Base-by-base conservation (phyloP, 306 rosid genomes). In the Prunus mongolica region DNA sequence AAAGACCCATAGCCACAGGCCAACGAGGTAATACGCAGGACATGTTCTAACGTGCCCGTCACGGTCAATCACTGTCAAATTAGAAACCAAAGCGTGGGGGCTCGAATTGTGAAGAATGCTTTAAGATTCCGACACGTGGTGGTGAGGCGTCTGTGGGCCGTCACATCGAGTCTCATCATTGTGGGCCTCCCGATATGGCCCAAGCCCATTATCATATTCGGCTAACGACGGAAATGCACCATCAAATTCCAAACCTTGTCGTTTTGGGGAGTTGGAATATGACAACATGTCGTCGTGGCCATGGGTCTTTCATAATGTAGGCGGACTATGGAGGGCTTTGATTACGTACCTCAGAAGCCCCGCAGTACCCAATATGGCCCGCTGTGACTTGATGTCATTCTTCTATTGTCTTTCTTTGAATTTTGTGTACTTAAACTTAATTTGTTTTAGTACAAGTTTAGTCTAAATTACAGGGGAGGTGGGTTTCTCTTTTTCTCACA, bases 401-500 rank as follows among this genome's bases (percentile, higher is more conserved):
- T 38, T 38, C 9, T 6, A 1, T 7, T 7, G 44, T 1, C 44
- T 7, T 38, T 38, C 8, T 34, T 34, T 34, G 41, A 6, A 34
- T 34, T 34, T 34, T 6, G 8, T 1, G 41, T 2, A 34, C 41
- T 34, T 34, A 1, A 34, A 32, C 38, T 32, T 32, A 32, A 32
- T 32, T 32, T 32, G 7, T 32, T 32, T 32, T 5, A 32, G 7
- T 32, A 34, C 8, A 34, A 34, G 1, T 0, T 34, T 34, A 5
- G 8, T 34, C 0, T 32, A 34, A 32, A 5, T 1, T 5, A 34
- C 0, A 34, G 2, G 0, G 0, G 0, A 34, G 41, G 2, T 1
- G 8, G 2, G 6, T 34, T 6, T 5, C 8, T 6, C 2, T 34
- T 1, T 34, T 30, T 30, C 4, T 30, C 30, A 28, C 30, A 28